These are phyloP conservation scores for Pythium aphanidermatum DNA, from an alignment of 352 stramenopile genomes.

Conservation along the genomic window DNA sequence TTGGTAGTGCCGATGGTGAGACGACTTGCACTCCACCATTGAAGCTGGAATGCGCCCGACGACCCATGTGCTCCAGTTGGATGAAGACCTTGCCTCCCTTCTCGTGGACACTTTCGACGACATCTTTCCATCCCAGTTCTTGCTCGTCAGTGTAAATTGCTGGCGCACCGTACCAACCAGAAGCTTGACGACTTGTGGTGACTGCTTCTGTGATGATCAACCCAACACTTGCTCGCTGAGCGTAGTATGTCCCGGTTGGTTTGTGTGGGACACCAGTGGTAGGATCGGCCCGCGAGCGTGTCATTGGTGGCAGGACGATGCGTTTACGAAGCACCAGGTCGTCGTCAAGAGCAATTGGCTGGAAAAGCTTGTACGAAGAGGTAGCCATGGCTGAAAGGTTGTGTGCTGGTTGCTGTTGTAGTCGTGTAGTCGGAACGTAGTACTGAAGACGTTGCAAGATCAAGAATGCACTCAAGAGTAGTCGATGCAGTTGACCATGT, in stretches of 20 bases:
- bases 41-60: conserved; percentile 22
- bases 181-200: conserved; percentile 17
- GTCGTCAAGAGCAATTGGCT: conserved; percentile 18
- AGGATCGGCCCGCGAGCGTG: conserved; percentile 10
- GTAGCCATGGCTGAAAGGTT: too few relatives aligned
- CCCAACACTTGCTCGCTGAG: conserved; percentile 26
- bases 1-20: neutral
- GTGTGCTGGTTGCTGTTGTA: too few relatives aligned
- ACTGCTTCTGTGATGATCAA: conserved; percentile 41
- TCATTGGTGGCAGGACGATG: conserved; percentile 40
- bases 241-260: conserved; percentile 29
- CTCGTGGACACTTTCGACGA: conserved; percentile 47
- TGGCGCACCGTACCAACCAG: conserved; percentile 20
- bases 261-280: conserved; percentile 10
- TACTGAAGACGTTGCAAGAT: too few relatives aligned
- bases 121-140: conserved; percentile 28
- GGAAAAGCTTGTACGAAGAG: conserved; percentile 31
- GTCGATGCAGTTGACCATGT: too few relatives aligned
- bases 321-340: conserved; percentile 24
- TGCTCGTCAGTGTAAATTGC: conserved; percentile 33
- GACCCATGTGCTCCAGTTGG: conserved; percentile 74
- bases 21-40: conserved; percentile 26
- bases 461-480: too few relatives aligned
- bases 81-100: conserved; percentile 56
- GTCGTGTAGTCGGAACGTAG: too few relatives aligned